These are phyloP conservation scores for Lichenothelia convexa DNA, from an alignment of 495 filamentous ascomycete genomes.

Conservation along the genomic window DNA sequence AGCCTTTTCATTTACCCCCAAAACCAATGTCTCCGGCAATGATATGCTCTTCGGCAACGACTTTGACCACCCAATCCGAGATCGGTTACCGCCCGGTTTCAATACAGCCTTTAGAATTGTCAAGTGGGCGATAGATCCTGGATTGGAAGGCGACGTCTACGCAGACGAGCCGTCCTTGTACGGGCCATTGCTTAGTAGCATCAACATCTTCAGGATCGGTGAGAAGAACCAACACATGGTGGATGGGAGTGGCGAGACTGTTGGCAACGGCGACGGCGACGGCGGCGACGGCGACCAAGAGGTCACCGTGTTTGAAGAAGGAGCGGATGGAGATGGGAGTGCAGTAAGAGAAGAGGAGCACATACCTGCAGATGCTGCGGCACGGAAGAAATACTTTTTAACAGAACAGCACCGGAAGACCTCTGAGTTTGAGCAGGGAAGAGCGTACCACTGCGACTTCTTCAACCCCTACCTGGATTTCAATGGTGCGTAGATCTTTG, in stretches of 20 bases:
- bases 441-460: conserved; percentile 63
- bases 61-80: conserved; percentile 72
- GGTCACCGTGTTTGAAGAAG: conserved; percentile 14
- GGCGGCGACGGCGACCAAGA: conserved; percentile 8
- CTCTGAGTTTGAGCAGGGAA: conserved; percentile 39
- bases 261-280: conserved; percentile 45
- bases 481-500: conserved; percentile 29
- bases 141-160: conserved; percentile 72
- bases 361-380: conserved; percentile 16
- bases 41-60: conserved; percentile 84
- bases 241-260: conserved; percentile 11
- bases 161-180: conserved; percentile 73
- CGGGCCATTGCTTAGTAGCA: conserved; percentile 52
- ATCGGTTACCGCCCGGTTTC: conserved; percentile 75
- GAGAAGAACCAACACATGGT: conserved; percentile 18
- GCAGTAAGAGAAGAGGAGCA: conserved; percentile 30
- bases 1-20: conserved; percentile 53
- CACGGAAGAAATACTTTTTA: conserved; percentile 24
- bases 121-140: conserved; percentile 73
- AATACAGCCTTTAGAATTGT: conserved; percentile 61
- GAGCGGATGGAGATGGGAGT: conserved; percentile 33
- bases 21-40: conserved; percentile 42
- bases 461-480: conserved; percentile 88
- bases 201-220: conserved; percentile 52
- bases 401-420: conserved; percentile 25